Conservation (phyloP, 2,329 filamentous ascomycete species). For the Fusarium hainanense region DNA sequence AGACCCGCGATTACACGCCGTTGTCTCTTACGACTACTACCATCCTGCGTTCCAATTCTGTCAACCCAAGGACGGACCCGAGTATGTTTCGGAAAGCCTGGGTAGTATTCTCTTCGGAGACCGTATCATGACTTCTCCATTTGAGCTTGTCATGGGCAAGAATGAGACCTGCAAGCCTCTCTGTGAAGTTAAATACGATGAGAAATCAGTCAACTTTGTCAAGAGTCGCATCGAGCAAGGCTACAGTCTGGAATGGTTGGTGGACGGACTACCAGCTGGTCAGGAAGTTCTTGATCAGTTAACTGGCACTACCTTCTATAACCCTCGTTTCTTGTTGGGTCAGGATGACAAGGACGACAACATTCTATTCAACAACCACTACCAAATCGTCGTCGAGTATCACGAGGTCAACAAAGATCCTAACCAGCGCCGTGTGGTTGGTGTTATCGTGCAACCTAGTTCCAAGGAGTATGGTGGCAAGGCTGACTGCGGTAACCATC, state of each 20-base stretch:
- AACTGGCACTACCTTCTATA: conserved; percentile 85
- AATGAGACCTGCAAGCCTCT: conserved; percentile 90
- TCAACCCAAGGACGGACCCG: conserved; percentile 77
- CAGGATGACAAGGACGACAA: conserved; percentile 63
- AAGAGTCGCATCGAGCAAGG: conserved; percentile 84
- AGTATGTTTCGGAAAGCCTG: conserved; percentile 82
- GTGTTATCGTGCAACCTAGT: conserved; percentile 85
- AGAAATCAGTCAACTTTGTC: conserved; percentile 78
- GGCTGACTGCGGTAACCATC: conserved; percentile 71
- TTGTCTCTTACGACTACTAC: conserved; percentile 97
- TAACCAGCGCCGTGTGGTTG: conserved; percentile 86
- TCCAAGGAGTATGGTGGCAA: conserved; percentile 71
- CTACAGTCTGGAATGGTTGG: conserved; percentile 94
- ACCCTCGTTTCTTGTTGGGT: conserved; percentile 88
- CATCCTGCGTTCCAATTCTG: conserved; percentile 90
- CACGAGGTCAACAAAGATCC: conserved; percentile 77
- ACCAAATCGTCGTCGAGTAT: conserved; percentile 93
- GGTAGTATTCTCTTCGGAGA: conserved; percentile 98
- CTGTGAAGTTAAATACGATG: conserved; percentile 74
- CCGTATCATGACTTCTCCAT: conserved; percentile 95
- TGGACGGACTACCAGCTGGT: conserved; percentile 92
- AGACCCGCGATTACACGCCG: conserved; percentile 87
- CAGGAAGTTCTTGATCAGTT: conserved; percentile 82
- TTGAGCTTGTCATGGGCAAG: conserved; percentile 84
- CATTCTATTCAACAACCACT: conserved; percentile 87